phyloP scores from a whole-genome alignment of 1,284 basidiomycete species.

The Cystobasidiaceae sp. region DNA sequence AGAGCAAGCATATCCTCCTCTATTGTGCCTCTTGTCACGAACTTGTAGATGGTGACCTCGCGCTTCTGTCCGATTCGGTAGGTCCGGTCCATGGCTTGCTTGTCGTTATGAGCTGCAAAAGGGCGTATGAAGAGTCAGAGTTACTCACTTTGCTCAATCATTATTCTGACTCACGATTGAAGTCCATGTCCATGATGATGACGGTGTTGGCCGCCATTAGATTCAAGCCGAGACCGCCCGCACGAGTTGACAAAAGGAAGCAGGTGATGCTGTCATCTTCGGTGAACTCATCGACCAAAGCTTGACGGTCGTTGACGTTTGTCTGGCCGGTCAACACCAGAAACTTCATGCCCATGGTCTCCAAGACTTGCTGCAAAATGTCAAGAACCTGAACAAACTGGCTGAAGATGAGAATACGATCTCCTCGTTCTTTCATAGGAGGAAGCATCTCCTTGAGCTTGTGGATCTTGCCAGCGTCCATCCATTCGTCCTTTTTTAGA shows the following conservation, averaged over 20 bases:
- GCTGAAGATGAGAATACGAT: slow-evolving; percentile 87
- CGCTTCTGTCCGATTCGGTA: slow-evolving; percentile 96
- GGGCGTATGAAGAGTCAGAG: neutral
- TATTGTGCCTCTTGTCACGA: slow-evolving; percentile 88
- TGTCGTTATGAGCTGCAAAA: slow-evolving; percentile 59
- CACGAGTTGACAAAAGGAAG: slow-evolving; percentile 92
- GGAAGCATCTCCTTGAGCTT: slow-evolving; percentile 68
- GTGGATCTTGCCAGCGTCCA: slow-evolving; percentile 84
- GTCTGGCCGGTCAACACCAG: slow-evolving; percentile 91
- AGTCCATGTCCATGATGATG: slow-evolving; percentile 91
- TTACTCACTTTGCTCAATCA: neutral
- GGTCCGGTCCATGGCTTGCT: slow-evolving; percentile 93
- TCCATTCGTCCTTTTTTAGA: slow-evolving; percentile 68
- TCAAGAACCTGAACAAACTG: slow-evolving; percentile 95
- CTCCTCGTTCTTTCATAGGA: slow-evolving; percentile 62
- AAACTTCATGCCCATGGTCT: slow-evolving; percentile 68
- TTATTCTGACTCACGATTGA: slow-evolving; percentile 61
- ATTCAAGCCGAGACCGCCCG: slow-evolving; percentile 59
- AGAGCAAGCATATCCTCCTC: slow-evolving; percentile 93
- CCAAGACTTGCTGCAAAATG: slow-evolving; percentile 82
- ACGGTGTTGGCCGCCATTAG: slow-evolving; percentile 75
- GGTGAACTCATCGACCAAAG: slow-evolving; percentile 93
- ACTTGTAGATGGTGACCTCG: slow-evolving; percentile 74
- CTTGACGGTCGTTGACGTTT: slow-evolving; percentile 86
- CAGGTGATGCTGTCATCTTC: slow-evolving; percentile 84